phyloP scores from a whole-genome alignment of 1,139 yeast genomes.

The Wickerhamomyces sp. region DNA sequence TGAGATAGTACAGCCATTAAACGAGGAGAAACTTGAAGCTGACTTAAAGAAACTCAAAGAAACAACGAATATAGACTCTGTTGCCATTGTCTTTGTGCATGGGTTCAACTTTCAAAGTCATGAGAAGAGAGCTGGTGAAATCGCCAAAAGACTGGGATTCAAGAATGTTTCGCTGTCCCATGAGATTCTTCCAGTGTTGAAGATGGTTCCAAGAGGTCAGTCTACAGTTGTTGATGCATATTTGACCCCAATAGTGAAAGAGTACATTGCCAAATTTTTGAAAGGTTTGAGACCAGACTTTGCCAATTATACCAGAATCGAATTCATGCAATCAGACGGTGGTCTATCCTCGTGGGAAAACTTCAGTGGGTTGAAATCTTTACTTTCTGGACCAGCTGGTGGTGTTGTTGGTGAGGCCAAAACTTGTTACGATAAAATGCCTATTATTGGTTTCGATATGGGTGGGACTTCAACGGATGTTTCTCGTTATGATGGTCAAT shows the following conservation, averaged over 20 bases:
- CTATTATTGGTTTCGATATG: constrained; percentile 55
- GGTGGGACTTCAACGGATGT: constrained; percentile 63
- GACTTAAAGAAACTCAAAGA: constrained; percentile 33
- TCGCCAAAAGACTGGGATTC: constrained; percentile 58
- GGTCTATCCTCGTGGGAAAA: constrained; percentile 39
- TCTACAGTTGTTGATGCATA: constrained; percentile 76
- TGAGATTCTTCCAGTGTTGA: constrained; percentile 66
- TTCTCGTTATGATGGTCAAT: constrained; percentile 40
- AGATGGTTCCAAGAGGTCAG: constrained; percentile 63
- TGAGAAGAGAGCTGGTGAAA: constrained; percentile 50
- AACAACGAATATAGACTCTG: constrained; percentile 50
- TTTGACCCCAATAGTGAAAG: constrained; percentile 63
- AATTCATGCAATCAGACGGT: constrained; percentile 59
- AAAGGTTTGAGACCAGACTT: constrained; percentile 56
- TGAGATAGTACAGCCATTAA: constrained; percentile 40
- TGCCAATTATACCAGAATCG: constrained; percentile 37
- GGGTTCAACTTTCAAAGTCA: constrained; percentile 66
- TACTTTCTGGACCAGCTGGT: constrained; percentile 58
- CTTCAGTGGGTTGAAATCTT: constrained; percentile 48
- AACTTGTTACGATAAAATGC: constrained; percentile 43
- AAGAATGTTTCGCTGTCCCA: constrained; percentile 57
- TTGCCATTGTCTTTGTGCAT: constrained; percentile 66
- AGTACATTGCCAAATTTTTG: constrained; percentile 38
- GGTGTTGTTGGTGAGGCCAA: constrained; percentile 54
- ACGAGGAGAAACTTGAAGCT: constrained; percentile 19